Base-by-base conservation (phyloP, 2,329 filamentous ascomycete genomes). In the Calonectria henricotiae region DNA sequence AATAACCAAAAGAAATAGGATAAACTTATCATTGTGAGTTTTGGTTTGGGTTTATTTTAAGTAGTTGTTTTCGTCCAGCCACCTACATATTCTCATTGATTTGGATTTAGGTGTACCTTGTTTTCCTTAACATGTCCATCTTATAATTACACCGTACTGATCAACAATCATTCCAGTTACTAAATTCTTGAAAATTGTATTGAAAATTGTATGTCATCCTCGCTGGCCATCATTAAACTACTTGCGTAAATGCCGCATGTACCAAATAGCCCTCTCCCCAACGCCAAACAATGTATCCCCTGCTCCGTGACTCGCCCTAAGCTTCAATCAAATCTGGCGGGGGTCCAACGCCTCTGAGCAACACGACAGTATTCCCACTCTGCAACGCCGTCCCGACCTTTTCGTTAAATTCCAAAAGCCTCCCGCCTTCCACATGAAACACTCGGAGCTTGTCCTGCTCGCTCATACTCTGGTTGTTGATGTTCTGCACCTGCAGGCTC, bases 381-480 rank as follows among this genome's bases (percentile, higher is more conserved):
- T 90, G 89, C 69, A 97, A 85, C 32, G 87, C 87, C 63, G 87
- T 86, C 5, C 94, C 95, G 66, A 98, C 86, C 85, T 96, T 95
- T 82, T 98, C 95, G 27, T 89, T 91, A 78, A 97, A 99, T 70
- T 96, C 95, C 73, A 99, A 82, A 72, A 99, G 82, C 68, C 94
- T 86, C 0, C 96, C 96, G 0, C 93, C 94, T 80, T 99, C 95
- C 0, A 99, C 94, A 80, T 98, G 95, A 79, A 98, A 99, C 0
- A 99, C 91, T 9, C 96, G 86, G 74, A 99, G 81, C 82, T 93
- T 93, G 69, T 95, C 92, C 80, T 93, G 91, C 84, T 97, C 94
- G 13, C 92, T 88, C 3, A 88, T 89, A 0, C 90, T 91, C 75
- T 92, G 88, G 77, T 97, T 97, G 79, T 97, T 97, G 73, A 96